A percentile compares a stretch with the other conserved stretches of the same genome.
These are phyloP conservation scores for slime mould (Dictyostelium discoideum) DNA, from an alignment of 78 protist species.

Conservation along the genomic window DNA sequence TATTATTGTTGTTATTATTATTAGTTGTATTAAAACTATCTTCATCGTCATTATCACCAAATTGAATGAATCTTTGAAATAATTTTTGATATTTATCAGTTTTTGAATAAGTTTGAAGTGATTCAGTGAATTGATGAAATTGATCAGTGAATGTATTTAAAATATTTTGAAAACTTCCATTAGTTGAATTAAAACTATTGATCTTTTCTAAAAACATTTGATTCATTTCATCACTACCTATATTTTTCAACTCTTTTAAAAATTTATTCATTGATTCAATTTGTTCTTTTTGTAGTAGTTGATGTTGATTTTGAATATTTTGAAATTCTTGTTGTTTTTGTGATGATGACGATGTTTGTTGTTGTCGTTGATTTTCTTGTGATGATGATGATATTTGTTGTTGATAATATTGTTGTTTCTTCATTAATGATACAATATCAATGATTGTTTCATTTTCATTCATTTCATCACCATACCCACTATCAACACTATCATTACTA, in stretches of 20 bases:
- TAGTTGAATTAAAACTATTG: not conserved
- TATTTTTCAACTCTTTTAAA: not conserved
- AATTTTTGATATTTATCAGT: not conserved
- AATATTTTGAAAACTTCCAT: not conserved
- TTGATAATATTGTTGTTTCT: not conserved
- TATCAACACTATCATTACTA: not conserved
- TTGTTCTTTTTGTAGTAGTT: not conserved
- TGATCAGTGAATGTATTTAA: not conserved
- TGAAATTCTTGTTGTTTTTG: constrained; percentile 7
- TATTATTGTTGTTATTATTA: not conserved
- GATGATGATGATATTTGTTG: not conserved
- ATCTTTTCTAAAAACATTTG: constrained; percentile 7
- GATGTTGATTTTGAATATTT: constrained; percentile 11
- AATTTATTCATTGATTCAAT: constrained; percentile 1
- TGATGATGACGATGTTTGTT: not conserved
- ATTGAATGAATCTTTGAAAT: constrained; percentile 1
- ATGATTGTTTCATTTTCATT: constrained; percentile 5
- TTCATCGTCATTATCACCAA: not conserved
- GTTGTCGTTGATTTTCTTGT: not conserved
- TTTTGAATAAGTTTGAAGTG: not conserved
- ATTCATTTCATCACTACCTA: not conserved
- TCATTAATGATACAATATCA: not conserved
- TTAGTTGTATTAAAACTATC: too few species aligned
- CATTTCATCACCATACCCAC: not conserved
- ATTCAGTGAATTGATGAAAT: not conserved